These are phyloP conservation scores for Magnaporthiopsis incrustans DNA, from an alignment of 2,329 filamentous ascomycete species.

Conservation along the genomic window DNA sequence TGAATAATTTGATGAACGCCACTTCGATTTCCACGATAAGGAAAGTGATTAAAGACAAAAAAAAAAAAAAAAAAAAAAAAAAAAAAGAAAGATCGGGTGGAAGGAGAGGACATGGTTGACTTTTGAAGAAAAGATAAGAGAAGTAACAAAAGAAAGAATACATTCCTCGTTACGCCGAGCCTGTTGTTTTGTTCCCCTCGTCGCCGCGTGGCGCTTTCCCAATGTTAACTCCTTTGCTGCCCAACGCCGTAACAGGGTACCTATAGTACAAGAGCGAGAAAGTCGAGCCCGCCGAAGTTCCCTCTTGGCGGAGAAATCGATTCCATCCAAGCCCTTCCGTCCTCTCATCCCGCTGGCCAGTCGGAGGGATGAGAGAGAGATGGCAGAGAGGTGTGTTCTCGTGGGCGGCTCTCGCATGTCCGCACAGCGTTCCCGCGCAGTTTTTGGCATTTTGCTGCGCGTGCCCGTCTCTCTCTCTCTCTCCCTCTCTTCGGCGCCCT, in stretches of 20 bases:
- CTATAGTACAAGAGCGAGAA: slow-evolving; percentile 23
- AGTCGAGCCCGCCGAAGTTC: slow-evolving; percentile 13
- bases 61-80: no score
- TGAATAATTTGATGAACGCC: background rate
- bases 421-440: background rate
- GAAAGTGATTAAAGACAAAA: background rate
- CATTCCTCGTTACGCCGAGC: slow-evolving; percentile 7
- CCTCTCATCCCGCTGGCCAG: background rate
- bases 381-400: background rate
- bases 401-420: background rate
- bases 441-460: background rate
- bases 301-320: no score
- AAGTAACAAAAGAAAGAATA: slow-evolving; percentile 1
- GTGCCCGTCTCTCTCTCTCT: background rate
- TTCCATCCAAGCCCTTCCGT: no score
- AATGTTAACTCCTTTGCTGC: slow-evolving; percentile 15
- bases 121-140: background rate
- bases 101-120: background rate
- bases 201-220: slow-evolving; percentile 17
- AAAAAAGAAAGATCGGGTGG: no score
- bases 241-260: slow-evolving; percentile 19
- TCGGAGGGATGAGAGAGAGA: background rate
- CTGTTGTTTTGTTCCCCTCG: slow-evolving; percentile 10
- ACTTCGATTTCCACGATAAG: background rate
- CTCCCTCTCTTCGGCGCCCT: background rate